Evolutionary conservation across 495 filamentous ascomycete genomes (phyloP).

Genomic region (Lindgomyces ingoldianus): DNA sequence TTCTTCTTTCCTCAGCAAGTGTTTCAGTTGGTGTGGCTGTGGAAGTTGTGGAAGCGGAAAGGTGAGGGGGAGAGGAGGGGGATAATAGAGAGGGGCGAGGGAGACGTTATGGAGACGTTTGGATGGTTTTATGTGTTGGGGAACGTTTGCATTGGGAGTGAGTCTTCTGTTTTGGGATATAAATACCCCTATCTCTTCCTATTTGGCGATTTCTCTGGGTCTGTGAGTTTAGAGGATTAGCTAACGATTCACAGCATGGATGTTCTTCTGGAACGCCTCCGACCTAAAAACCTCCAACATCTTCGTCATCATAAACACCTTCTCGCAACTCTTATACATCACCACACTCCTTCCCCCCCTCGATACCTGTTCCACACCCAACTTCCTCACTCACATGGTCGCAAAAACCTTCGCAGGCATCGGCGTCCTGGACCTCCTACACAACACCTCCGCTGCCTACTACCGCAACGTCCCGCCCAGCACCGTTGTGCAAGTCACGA

Average conservation of each 20-base stretch:
- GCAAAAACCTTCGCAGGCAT: slow-evolving; percentile 58
- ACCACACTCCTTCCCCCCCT: slow-evolving; percentile 48
- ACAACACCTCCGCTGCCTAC: slow-evolving; percentile 55
- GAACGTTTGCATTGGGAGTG: slow-evolving; percentile 55
- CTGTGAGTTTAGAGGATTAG: neutral
- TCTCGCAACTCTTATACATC: slow-evolving; percentile 54
- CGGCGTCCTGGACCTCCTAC: slow-evolving; percentile 55
- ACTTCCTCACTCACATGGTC: slow-evolving; percentile 54
- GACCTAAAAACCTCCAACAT: slow-evolving; percentile 50
- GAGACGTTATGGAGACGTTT: slow-evolving; percentile 49
- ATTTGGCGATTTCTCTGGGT: too few relatives aligned
- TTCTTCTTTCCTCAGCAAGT: slow-evolving; percentile 60
- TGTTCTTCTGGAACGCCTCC: slow-evolving; percentile 57
- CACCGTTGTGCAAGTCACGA: slow-evolving; percentile 49
- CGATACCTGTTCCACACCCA: slow-evolving; percentile 49
- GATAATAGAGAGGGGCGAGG: slow-evolving; percentile 35
- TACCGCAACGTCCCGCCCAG: slow-evolving; percentile 48
- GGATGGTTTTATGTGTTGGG: slow-evolving; percentile 53
- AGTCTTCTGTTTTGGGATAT: slow-evolving; percentile 20
- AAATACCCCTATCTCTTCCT: neutral
- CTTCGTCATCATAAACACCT: slow-evolving; percentile 54
- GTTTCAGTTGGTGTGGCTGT: slow-evolving; percentile 56
- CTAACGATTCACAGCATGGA: slow-evolving; percentile 48
- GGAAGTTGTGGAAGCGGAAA: slow-evolving; percentile 48
- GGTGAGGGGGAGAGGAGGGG: too few relatives aligned